Evolutionary conservation across 257 asterid genomes (phyloP).

Genomic region (Nicotiana benthamiana): DNA sequence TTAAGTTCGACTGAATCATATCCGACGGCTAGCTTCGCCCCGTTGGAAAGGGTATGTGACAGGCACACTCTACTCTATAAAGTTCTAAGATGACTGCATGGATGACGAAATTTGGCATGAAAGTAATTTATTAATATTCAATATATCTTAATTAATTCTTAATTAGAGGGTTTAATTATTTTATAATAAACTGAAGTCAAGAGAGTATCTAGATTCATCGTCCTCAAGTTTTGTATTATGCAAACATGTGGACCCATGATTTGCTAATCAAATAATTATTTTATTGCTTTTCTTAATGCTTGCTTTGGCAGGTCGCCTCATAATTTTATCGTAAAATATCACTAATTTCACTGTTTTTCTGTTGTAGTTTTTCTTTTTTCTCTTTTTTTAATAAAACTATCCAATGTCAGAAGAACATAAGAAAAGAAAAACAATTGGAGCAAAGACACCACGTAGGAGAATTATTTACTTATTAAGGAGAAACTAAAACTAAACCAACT

Average conservation of each 20-base stretch:
- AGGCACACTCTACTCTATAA: constrained; percentile 6
- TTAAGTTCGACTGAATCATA: no score
- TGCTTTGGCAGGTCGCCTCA: constrained; percentile 34
- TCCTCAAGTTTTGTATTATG: neutral
- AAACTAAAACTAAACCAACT: no score
- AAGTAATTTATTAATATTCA: neutral
- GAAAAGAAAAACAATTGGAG: no score
- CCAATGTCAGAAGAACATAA: neutral
- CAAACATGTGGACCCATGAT: constrained; percentile 16
- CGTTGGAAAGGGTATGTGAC: no score
- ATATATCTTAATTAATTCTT: neutral
- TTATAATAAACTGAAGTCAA: neutral
- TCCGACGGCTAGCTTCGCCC: no score
- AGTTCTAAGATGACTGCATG: constrained; percentile 23
- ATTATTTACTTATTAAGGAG: no score
- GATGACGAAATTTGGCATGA: constrained; percentile 21
- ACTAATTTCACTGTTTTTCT: constrained; percentile 12
- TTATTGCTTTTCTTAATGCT: neutral
- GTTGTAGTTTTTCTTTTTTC: neutral
- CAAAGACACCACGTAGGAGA: no score
- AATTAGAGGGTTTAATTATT: neutral
- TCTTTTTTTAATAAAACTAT: no score
- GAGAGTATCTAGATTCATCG: constrained; percentile 17
- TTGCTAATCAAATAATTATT: neutral
- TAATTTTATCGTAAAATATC: constrained; percentile 12